Percentiles rank a stretch among this genome's conserved stretches.
Evolutionary conservation across 2,329 filamentous ascomycete species (phyloP).

Genomic region (Fusarium sp.): DNA sequence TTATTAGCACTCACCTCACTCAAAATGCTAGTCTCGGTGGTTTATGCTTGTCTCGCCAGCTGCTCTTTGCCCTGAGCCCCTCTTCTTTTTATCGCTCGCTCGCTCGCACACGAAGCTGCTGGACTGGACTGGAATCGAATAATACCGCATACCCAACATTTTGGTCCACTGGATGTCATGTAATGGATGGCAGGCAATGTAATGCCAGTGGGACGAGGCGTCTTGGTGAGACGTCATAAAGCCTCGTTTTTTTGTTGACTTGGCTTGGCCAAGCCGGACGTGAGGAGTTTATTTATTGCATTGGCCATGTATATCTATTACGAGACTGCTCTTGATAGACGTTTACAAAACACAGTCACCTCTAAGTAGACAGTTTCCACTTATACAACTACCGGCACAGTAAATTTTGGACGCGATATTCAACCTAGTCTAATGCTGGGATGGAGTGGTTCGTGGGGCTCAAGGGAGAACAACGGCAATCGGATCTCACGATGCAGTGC

Average conservation of each 20-base stretch:
- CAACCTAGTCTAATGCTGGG: constrained; percentile 29
- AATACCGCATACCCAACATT: constrained; percentile 32
- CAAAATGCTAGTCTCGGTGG: constrained; percentile 34
- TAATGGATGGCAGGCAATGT: constrained; percentile 16
- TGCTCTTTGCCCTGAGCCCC: constrained; percentile 27
- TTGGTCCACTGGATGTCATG: constrained; percentile 27
- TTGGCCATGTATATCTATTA: constrained; percentile 2
- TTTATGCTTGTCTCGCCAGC: constrained; percentile 30
- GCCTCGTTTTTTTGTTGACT: constrained; percentile 23
- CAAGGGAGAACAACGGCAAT: constrained; percentile 28
- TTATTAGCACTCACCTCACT: constrained; percentile 39
- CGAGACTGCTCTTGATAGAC: not conserved
- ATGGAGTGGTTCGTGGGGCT: constrained; percentile 38
- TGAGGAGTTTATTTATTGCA: constrained; percentile 6
- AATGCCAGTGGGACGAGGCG: constrained; percentile 24
- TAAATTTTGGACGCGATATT: constrained; percentile 5
- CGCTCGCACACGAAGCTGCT: constrained; percentile 24
- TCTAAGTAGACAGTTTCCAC: not conserved
- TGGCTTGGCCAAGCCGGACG: constrained; percentile 10
- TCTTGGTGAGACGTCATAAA: constrained; percentile 34
- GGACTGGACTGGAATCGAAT: constrained; percentile 6
- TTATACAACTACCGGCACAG: constrained; percentile 2
- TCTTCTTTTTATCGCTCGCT: constrained; percentile 22
- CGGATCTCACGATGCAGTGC: constrained; percentile 35
- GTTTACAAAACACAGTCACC: not conserved